Percentiles rank a stretch among this genome's conserved stretches.
Evolutionary conservation across 2,329 filamentous ascomycete species (phyloP).

Genomic region (Aspergillus nomiae): DNA sequence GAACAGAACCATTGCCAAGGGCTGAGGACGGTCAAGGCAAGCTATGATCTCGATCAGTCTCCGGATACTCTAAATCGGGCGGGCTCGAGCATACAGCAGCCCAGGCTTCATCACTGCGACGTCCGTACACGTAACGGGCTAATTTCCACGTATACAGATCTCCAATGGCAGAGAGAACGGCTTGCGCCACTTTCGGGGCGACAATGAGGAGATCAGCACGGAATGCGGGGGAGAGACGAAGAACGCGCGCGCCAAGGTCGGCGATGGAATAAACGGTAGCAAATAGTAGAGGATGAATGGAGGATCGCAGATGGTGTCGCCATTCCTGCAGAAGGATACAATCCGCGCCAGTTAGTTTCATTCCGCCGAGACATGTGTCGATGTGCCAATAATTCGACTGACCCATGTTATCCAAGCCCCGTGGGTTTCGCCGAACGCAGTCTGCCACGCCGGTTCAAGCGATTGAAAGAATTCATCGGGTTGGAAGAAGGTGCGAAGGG

Average conservation of each 20-base stretch:
- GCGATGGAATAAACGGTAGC: conserved; percentile 69
- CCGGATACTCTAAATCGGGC: neutral
- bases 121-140: conserved; percentile 71
- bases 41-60: conserved; percentile 48
- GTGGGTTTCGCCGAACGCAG: conserved; percentile 75
- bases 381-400: conserved; percentile 35
- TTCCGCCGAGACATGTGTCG: neutral
- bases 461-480: conserved; percentile 98
- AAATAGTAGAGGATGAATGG: conserved; percentile 87
- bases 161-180: conserved; percentile 71
- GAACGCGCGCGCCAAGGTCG: conserved; percentile 57
- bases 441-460: conserved; percentile 88
- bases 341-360: neutral
- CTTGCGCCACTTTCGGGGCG: conserved; percentile 75
- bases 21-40: conserved; percentile 71
- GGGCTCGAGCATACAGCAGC: conserved; percentile 61
- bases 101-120: conserved; percentile 62
- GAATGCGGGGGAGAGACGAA: conserved; percentile 57
- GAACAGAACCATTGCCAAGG: conserved; percentile 98
- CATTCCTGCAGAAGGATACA: conserved; percentile 70
- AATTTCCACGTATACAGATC: conserved; percentile 91
- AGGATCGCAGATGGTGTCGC: conserved; percentile 82
- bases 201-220: conserved; percentile 69
- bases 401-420: conserved; percentile 98
- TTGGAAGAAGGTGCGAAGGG: conserved; percentile 88